These are phyloP conservation scores for Malassezia pachydermatis DNA, from an alignment of 1,284 basidiomycete genomes.

Conservation along the genomic window DNA sequence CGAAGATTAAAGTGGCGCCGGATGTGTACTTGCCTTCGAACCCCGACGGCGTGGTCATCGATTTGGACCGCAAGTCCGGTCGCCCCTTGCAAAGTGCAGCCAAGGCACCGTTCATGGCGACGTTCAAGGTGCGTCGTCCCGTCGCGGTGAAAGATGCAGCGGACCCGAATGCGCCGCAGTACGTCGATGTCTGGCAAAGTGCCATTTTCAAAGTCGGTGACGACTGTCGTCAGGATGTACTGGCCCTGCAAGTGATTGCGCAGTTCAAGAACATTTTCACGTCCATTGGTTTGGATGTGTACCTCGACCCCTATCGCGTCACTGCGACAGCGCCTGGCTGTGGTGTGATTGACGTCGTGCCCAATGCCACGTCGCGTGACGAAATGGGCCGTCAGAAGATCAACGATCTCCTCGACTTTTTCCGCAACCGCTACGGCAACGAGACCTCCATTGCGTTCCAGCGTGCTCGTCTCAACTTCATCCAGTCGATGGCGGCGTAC, in stretches of 20 bases:
- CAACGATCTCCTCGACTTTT: conserved; percentile 89
- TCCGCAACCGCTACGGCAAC: conserved; percentile 84
- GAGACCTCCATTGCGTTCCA: conserved; percentile 83
- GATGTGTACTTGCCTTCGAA: conserved; percentile 97
- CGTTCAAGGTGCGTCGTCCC: conserved; percentile 70
- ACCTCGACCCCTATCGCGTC: conserved; percentile 91
- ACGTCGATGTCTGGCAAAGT: conserved; percentile 74
- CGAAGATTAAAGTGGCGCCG: conserved; percentile 78
- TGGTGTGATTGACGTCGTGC: conserved; percentile 96
- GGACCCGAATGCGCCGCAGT: conserved; percentile 22
- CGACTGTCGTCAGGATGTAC: conserved; percentile 93
- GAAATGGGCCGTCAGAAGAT: conserved; percentile 99
- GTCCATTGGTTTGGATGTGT: conserved; percentile 71
- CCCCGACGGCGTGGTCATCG: conserved; percentile 88
- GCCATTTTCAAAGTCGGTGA: conserved; percentile 99
- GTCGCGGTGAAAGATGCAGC: conserved; percentile 49
- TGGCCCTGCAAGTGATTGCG: conserved; percentile 91
- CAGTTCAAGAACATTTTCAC: conserved; percentile 99
- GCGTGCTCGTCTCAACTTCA: conserved; percentile 84
- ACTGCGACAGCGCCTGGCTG: conserved; percentile 96
- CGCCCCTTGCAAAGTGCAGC: conserved; percentile 93
- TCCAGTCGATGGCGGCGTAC: conserved; percentile 98
- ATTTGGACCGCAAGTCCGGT: conserved; percentile 92
- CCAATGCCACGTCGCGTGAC: conserved; percentile 92
- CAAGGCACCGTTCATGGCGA: conserved; percentile 99